These are phyloP conservation scores for Yamadazyma sp. DNA, from an alignment of 805 yeast species.

Conservation along the genomic window DNA sequence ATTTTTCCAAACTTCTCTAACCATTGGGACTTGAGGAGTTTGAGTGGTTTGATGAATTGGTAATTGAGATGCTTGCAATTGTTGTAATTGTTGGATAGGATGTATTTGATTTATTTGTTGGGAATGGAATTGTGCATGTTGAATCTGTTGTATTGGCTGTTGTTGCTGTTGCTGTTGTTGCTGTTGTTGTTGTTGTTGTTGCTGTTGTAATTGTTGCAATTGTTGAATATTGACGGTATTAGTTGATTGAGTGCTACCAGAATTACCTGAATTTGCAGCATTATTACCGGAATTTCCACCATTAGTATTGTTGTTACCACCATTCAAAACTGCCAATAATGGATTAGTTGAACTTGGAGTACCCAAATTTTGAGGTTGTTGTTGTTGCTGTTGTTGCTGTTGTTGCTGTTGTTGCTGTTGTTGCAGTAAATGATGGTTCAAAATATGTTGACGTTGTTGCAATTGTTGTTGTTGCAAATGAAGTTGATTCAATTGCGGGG, in stretches of 20 bases:
- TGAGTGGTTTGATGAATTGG: constrained; percentile 10
- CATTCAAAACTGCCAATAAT: constrained; percentile 35
- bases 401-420: constrained; percentile 24
- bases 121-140: constrained; percentile 18
- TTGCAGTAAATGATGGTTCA: constrained; percentile 22
- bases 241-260: constrained; percentile 20
- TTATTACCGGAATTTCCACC: constrained; percentile 13
- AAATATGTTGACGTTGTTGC: constrained; percentile 26
- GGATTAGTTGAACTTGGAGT: constrained; percentile 26
- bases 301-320: constrained; percentile 20
- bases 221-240: constrained; percentile 25
- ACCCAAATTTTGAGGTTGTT: constrained; percentile 23
- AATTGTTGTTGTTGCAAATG: constrained; percentile 21
- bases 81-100: constrained; percentile 17
- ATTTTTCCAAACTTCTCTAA: constrained; percentile 72
- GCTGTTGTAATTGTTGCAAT: constrained; percentile 20
- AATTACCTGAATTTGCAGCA: constrained; percentile 13
- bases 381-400: constrained; percentile 28
- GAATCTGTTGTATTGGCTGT: constrained; percentile 20
- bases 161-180: constrained; percentile 21
- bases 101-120: constrained; percentile 16
- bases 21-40: constrained; percentile 48
- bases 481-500: constrained; percentile 35
- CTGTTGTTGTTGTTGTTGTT: constrained; percentile 21
- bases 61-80: constrained; percentile 7